Evolutionary conservation across 768 basidiomycete species (phyloP), one percentile per base, ranked within the genome.

Genomic region (Lentinus brumalis): DNA sequence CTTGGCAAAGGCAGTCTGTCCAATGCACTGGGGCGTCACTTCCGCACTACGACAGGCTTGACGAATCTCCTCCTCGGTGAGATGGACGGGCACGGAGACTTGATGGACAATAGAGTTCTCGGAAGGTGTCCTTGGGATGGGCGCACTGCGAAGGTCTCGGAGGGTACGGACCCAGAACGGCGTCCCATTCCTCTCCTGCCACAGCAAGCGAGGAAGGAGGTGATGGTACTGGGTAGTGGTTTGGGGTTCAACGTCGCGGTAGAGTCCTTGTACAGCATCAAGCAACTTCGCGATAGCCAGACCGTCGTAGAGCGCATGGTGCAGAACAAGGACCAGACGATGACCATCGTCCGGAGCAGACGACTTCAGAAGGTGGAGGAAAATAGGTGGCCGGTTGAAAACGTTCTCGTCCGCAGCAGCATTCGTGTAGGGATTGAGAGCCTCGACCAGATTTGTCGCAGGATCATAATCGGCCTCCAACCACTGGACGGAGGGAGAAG

Each of bases 261-360:
- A 82, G 9, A 73, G 51, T 15, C 56, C 50, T 45, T 75, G 66
- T 2, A 82, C 69, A 30, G 67, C 55, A 11, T 71, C 59, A 12
- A 81, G 60, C 7, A 82, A 70, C 30, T 66, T 70, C n/a, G 67
- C 68, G 16, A 81, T 63, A 11, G 81, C 79, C 30, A 77, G 49
- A 11, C 81, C 81, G 59, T 82, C 81, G 57, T 82, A 82, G 18
- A 82, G 59, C 3, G 80, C 79, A 63, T 82, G 81, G 63, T 82
- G 81, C 71, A 82, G 74, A 42, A 75, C 72, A 3, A 83, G 61
- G 12, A 79, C 74, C 5, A 83, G 67, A 38, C 56, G 52, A 30
- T 56, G 50, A 11, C 47, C 6, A 8, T 49, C 54, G 26, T 18
- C 52, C 0, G 62, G 50, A 6, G 40, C 31, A 14, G 32, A 14